Base-by-base conservation (phyloP, 768 basidiomycete species). In the Mycena venus region DNA sequence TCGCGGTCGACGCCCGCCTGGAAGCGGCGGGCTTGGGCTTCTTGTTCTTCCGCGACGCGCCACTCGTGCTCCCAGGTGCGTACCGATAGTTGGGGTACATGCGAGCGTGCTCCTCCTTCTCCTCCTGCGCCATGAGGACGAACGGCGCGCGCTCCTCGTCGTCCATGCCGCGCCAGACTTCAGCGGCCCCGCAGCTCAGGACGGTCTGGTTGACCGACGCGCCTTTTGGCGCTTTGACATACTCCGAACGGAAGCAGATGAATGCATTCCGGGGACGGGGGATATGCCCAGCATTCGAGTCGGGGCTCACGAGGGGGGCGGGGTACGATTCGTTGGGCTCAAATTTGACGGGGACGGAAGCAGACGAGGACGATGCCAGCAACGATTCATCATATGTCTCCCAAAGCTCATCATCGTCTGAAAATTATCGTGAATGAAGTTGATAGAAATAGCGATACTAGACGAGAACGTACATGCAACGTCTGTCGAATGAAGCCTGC, bases 221-320 rank as follows among this genome's bases (percentile, higher is more conserved):
- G 19, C 70, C 40, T 32, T 76, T 77, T 14, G 68, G 19, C 44
- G 78, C 34, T 14, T 42, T 53, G 70, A 75, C 70, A 38, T 84
- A 91, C 56, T 86, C 83, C 59, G 88, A 87, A 51, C 90, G 88
- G 79, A 90, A 90, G 74, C 89, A 86, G 78, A 91, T 89, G 83
- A 91, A 91, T 11, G 90, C 85, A 75, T 91, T 91, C 3, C 87
- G 86, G 0, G 90, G 91, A 17, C 91, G 86, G 21, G 87, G 89
- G 44, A 90, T 84, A 47, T 74, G 68, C 1, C 14, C 49, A n/a
- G 0, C 29, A 25, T 2, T 4, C 34, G 19, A 11, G 9, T 14
- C 25, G 15, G 58, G 25, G n/a, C 27, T 21, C 2, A 27, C 36
- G 11, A 10, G 44, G 27, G 5, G 17, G 38, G 29, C 11, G 47